Percentiles rank a stretch among this genome's conserved stretches.
phyloP scores from a whole-genome alignment of 495 filamentous ascomycete genomes.

The Penicillium soppii region DNA sequence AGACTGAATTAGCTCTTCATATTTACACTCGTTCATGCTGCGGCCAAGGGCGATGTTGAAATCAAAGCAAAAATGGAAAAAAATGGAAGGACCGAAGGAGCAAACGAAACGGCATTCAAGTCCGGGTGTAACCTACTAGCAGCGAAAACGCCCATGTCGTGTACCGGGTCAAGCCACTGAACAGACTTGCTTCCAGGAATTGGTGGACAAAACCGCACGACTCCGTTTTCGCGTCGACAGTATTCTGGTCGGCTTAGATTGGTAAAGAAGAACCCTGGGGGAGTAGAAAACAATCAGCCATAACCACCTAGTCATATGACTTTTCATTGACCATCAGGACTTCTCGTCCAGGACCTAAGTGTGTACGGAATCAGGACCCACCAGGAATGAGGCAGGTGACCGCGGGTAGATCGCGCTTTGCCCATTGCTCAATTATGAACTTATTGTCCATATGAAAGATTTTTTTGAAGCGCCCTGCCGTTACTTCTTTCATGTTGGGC shows the following conservation, averaged over 20 bases:
- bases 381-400: conserved; percentile 19
- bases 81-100: no score
- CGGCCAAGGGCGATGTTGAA: no score
- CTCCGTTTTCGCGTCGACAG: conserved; percentile 14
- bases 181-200: conserved; percentile 9
- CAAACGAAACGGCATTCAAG: no score
- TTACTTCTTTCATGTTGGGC: conserved; percentile 18
- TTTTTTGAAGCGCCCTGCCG: conserved; percentile 7
- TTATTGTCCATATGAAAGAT: conserved; percentile 22
- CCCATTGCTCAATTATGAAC: conserved; percentile 12
- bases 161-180: conserved; percentile 18
- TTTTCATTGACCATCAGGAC: no score
- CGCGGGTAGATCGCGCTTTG: conserved; percentile 8
- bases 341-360: no score
- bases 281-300: no score
- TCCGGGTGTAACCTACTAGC: conserved; percentile 19
- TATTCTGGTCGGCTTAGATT: conserved; percentile 21
- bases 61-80: no score
- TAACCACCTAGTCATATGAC: no score
- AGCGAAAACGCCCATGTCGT: conserved; percentile 21
- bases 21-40: no score
- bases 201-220: conserved; percentile 17
- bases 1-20: no score
- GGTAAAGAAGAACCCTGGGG: conserved; percentile 22
- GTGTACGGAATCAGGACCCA: no score